Percentiles rank a stretch among this genome's conserved stretches.
These are phyloP conservation scores for Solanum sejunctum DNA, from an alignment of 257 asterid species.

Conservation along the genomic window DNA sequence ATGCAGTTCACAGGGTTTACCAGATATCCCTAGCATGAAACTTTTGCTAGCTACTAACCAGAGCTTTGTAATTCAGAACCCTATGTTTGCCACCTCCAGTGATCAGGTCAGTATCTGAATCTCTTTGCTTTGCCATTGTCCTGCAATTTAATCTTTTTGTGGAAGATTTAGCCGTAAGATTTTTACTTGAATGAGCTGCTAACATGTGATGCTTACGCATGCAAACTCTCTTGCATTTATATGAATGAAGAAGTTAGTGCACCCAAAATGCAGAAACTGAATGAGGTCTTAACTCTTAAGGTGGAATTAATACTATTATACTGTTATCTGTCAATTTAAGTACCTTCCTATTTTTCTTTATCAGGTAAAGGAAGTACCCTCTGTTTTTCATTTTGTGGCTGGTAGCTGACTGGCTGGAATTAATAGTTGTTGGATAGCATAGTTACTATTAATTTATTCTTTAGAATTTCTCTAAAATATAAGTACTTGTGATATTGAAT, in stretches of 20 bases:
- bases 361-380: neutral
- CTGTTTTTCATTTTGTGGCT: neutral
- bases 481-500: neutral
- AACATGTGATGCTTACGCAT: neutral
- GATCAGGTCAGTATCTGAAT: constrained; percentile 31
- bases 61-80: constrained; percentile 49
- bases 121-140: neutral
- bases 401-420: neutral
- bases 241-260: neutral
- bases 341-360: neutral
- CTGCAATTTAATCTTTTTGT: neutral
- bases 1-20: constrained; percentile 41
- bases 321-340: neutral
- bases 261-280: neutral
- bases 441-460: neutral
- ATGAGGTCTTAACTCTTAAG: neutral
- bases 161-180: neutral
- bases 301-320: neutral
- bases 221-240: neutral
- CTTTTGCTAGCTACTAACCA: constrained; percentile 49
- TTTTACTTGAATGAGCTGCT: neutral
- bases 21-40: constrained; percentile 37
- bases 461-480: neutral
- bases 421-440: neutral
- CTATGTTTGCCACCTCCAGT: constrained; percentile 31